Conservation (phyloP, 164 flowering plant species). For the Chimonanthus praecox region DNA sequence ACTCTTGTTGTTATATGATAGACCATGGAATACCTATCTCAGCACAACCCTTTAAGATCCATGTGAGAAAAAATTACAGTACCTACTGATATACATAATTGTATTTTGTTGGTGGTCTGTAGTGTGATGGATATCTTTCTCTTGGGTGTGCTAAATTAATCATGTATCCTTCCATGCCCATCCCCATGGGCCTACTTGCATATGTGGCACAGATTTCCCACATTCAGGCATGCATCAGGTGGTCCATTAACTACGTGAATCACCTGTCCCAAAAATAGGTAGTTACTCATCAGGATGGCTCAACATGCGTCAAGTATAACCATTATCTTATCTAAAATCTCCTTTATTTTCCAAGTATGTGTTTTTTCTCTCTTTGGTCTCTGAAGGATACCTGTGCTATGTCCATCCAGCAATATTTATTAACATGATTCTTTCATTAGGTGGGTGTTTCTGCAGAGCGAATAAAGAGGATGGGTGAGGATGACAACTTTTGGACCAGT, state of each 20-base stretch:
- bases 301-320: background rate
- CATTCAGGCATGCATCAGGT: background rate
- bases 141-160: too few species aligned
- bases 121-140: too few species aligned
- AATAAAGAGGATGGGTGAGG: slow-evolving; percentile 87
- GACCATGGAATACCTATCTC: background rate
- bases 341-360: too few species aligned
- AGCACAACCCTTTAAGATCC: background rate
- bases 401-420: background rate
- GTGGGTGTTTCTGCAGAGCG: slow-evolving; percentile 79
- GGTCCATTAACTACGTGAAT: background rate
- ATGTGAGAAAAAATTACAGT: background rate
- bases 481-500: slow-evolving; percentile 96
- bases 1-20: background rate
- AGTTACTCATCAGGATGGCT: background rate
- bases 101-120: too few species aligned
- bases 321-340: background rate
- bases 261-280: background rate
- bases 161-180: background rate
- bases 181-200: background rate
- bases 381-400: background rate
- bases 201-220: background rate
- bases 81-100: background rate
- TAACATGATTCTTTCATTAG: slow-evolving; percentile 38
- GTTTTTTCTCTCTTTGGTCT: background rate